Evolutionary conservation across 805 yeast genomes (phyloP), one percentile per base, ranked within the genome.

Genomic region (Schwanniomyces sp.): DNA sequence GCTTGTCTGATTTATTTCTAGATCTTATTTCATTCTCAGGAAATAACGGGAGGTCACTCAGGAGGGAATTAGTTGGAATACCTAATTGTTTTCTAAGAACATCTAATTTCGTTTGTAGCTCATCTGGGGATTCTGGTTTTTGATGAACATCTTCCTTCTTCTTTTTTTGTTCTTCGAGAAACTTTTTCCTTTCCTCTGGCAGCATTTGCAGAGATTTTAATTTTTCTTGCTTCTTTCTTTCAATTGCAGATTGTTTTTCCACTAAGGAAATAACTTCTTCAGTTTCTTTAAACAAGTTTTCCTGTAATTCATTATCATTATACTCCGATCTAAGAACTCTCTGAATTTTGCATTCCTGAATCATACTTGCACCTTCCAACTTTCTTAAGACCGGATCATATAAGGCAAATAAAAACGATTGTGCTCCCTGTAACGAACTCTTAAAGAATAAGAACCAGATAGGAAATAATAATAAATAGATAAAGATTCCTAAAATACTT

Each of bases 361-460:
- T 72, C 59, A 86, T 81, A 45, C 82, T 75, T 3, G 89, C 94
- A 18, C 92, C 90, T 18, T 74, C 74, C 37, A 75, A 64, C 16
- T 76, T 79, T 32, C 78, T 79, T 24, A 89, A 72, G 12, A 86
- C 82, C 0, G 97, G 96, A 7, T 86, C 79, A 75, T 75, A 79
- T 41, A 88, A 59, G 0, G 89, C 88, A 69, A 78, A 85, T 39
- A 90, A 57, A 27, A 86, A 59, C 25, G 88, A 81, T 67, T 94
- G 96, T 27, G 89, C 86, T 5, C 97, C 99, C 53, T 85, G 84
- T 32, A 66, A 64, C 10, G 91, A 79, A 26, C 87, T 81, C 66
- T 91, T 92, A 46, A 91, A 74, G 43, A 91, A 74, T 14, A 94
- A 58, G 85, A 90, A 92, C 78, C 90, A 81, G 0, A 94, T 43